Evolutionary conservation across 441 rosid genomes (phyloP).

Genomic region (Gossypium gossypioides): DNA sequence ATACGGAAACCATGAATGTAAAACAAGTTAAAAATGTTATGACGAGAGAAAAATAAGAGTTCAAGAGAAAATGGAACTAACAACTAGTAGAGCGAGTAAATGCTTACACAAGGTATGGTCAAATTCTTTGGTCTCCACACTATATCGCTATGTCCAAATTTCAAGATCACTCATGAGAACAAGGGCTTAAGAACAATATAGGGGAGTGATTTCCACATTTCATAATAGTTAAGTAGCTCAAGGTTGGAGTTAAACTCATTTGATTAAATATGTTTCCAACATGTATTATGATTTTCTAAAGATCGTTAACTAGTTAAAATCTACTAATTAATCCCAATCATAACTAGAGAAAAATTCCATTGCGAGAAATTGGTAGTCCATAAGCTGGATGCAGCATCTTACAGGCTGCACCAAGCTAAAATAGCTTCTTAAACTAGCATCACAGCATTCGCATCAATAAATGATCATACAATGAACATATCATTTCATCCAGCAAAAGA

Average conservation of each 20-base stretch:
- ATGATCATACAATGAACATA: neutral
- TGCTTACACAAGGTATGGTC: neutral
- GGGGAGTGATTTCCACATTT: neutral
- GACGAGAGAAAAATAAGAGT: neutral
- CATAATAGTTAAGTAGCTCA: slow-evolving; percentile 1
- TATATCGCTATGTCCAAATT: neutral
- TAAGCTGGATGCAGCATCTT: slow-evolving; percentile 1
- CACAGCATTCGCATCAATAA: neutral
- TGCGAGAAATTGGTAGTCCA: neutral
- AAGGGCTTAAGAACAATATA: neutral
- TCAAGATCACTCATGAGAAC: neutral
- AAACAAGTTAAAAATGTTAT: too few species aligned
- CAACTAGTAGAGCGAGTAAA: neutral
- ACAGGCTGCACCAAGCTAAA: neutral
- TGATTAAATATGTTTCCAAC: neutral
- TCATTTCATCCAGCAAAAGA: neutral
- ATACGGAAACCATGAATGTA: too few species aligned
- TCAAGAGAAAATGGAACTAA: neutral
- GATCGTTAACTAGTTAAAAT: neutral
- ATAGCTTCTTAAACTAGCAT: slow-evolving; percentile 4
- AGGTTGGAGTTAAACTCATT: neutral
- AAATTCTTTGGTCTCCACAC: neutral
- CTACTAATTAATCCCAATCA: neutral
- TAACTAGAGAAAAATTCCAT: neutral
- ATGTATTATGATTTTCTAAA: neutral